phyloP scores from a whole-genome alignment of 2,329 filamentous ascomycete species.

The Saccharata proteae region DNA sequence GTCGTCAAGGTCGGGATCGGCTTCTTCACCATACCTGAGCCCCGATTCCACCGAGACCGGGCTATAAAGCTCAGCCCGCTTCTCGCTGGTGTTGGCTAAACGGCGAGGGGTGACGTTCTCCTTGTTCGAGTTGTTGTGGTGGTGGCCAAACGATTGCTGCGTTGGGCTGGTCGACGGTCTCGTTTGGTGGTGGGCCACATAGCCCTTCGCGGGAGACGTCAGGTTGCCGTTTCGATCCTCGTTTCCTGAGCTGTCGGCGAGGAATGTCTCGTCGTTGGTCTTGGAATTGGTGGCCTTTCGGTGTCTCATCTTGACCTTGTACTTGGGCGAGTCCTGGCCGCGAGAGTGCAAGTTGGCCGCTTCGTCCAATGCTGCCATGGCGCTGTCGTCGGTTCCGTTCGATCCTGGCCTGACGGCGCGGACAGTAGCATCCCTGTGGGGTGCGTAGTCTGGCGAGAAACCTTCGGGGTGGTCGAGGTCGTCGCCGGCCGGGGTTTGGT shows the following conservation, averaged over 20 bases:
- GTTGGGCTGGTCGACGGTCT: conserved; percentile 20
- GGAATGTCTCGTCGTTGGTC: conserved; percentile 31
- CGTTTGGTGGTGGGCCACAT: conserved; percentile 17
- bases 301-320: conserved; percentile 30
- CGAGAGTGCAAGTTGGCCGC: conserved; percentile 14
- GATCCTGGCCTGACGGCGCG: conserved; percentile 46
- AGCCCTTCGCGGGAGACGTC: conserved; percentile 1
- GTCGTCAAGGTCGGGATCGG: conserved; percentile 27
- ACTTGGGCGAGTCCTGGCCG: conserved; percentile 20
- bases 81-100: conserved; percentile 15
- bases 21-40: conserved; percentile 13
- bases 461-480: conserved; percentile 34
- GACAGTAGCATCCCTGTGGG: conserved; percentile 59
- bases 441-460: conserved; percentile 66
- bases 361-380: conserved; percentile 12
- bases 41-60: too few relatives aligned
- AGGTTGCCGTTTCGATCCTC: conserved; percentile 27
- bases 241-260: conserved; percentile 42
- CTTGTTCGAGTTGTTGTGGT: conserved; percentile 11
- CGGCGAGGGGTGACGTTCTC: conserved; percentile 15
- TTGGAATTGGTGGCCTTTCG: conserved; percentile 12
- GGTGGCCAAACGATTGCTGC: conserved; percentile 13
- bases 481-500: conserved; percentile 14
- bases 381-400: conserved; percentile 12
- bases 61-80: conserved; percentile 8